Evolutionary conservation across 2,329 filamentous ascomycete genomes (phyloP), one percentile per base, ranked within the genome.

Genomic region (Trichoderma pleuroti): DNA sequence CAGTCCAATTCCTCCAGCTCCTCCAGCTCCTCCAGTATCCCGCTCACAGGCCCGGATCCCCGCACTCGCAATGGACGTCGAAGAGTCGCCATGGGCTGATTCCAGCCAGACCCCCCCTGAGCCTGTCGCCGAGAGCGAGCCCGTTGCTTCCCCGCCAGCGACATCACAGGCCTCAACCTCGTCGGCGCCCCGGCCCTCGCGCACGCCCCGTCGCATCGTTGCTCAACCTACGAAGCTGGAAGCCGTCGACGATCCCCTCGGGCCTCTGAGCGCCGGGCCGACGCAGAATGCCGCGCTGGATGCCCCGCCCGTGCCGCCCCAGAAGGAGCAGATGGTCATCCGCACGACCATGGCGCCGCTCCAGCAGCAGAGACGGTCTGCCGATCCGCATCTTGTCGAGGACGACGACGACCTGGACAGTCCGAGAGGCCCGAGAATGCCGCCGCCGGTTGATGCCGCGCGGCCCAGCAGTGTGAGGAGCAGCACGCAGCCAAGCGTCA

Each of bases 181-280:
- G 30, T 69, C 81, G 34, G 73, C 80, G 26, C 76, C 80, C 73
- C 83, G 85, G 36, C 79, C 83, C 12, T 83, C 83, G 30, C 84
- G 85, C 73, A 78, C 81, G n/a, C 85, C 85, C 46, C 88, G 90
- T 74, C 88, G 90, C 73, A 84, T 93, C 77, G 90, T 91, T 75
- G 90, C 91, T 71, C 92, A 94, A 78, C 88, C 91, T 34, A 94
- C 92, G 60, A 91, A 90, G 68, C 90, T 95, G 72, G 90, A 95
- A 81, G 91, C 91, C 72, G 91, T 93, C 74, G 88, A 91, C 56
- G 92, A 94, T 78, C 91, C 92, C 70, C 87, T 94, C 59, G 93
- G 93, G 1, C 93, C 93, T 26, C 84, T 97, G 65, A 93, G 93
- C 71, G 91, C 90, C 68, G 76, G 88, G 66, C 81, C 91, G 32